These are phyloP conservation scores for Aspergillus pseudoglaucus DNA, from an alignment of 2,329 filamentous ascomycete species.

Conservation along the genomic window DNA sequence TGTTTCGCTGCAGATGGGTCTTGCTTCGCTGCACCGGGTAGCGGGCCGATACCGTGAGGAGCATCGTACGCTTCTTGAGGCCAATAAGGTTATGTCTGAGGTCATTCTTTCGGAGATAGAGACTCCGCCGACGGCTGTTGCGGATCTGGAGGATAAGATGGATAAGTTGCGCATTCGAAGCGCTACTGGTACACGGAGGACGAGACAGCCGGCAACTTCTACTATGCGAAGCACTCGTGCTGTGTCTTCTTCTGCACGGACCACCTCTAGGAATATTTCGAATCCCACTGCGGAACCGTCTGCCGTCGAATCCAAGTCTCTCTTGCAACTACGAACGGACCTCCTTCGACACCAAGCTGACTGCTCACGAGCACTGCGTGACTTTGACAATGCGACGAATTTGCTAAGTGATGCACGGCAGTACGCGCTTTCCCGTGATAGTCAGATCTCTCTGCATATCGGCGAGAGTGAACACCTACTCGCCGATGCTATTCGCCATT, in stretches of 20 bases:
- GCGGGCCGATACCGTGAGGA: constrained; percentile 45
- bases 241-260: constrained; percentile 18
- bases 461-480: constrained; percentile 32
- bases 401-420: constrained; percentile 41
- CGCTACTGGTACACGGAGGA: constrained; percentile 12
- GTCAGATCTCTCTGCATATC: constrained; percentile 52
- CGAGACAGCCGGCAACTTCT: constrained; percentile 17
- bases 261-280: constrained; percentile 13
- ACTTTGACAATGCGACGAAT: constrained; percentile 53
- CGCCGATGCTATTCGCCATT: constrained; percentile 39
- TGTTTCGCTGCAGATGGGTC: constrained; percentile 43
- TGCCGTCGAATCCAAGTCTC: constrained; percentile 30
- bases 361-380: constrained; percentile 39
- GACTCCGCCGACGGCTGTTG: constrained; percentile 22
- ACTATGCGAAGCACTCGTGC: constrained; percentile 25
- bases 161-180: constrained; percentile 33
- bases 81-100: constrained; percentile 40
- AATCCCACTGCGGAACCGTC: constrained; percentile 10
- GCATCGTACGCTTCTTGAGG: constrained; percentile 42
- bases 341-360: constrained; percentile 48
- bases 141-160: constrained; percentile 38
- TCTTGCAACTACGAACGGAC: constrained; percentile 42
- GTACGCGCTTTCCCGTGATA: constrained; percentile 43
- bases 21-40: constrained; percentile 42
- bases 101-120: constrained; percentile 33